Conservation (phyloP, 441 rosid genomes). For the Isatis lusitanica region DNA sequence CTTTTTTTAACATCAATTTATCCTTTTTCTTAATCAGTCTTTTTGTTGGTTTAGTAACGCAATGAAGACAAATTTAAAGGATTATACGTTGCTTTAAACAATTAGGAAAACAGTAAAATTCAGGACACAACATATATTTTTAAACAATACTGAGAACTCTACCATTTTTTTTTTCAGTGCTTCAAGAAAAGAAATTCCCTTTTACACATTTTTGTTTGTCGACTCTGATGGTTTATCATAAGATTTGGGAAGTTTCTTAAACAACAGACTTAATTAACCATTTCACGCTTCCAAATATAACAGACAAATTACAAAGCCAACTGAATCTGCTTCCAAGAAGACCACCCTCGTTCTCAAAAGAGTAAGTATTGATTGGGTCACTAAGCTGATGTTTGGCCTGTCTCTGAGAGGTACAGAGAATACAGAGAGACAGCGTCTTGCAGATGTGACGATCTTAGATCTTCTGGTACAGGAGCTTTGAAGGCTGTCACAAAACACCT, state of each 20-base stretch:
- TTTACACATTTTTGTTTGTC: neutral
- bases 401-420: conserved; percentile 57
- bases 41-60: no score
- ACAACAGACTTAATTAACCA: conserved; percentile 10
- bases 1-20: neutral
- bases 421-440: conserved; percentile 91
- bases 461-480: conserved; percentile 71
- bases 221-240: neutral
- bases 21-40: neutral
- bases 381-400: conserved; percentile 27
- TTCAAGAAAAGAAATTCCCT: neutral
- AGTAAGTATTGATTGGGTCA: neutral
- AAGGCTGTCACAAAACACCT: conserved; percentile 69
- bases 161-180: neutral
- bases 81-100: no score
- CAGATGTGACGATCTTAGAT: conserved; percentile 64
- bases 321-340: neutral
- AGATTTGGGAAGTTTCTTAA: neutral
- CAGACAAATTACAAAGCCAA: conserved; percentile 5
- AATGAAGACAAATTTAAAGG: no score
- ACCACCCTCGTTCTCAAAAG: neutral
- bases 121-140: neutral
- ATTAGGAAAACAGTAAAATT: no score
- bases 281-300: neutral
- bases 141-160: neutral